A percentile compares a stretch with the other conserved stretches of the same genome.
Evolutionary conservation across 2,329 filamentous ascomycete genomes (phyloP).

Genomic region (Sclerotinia nivalis): DNA sequence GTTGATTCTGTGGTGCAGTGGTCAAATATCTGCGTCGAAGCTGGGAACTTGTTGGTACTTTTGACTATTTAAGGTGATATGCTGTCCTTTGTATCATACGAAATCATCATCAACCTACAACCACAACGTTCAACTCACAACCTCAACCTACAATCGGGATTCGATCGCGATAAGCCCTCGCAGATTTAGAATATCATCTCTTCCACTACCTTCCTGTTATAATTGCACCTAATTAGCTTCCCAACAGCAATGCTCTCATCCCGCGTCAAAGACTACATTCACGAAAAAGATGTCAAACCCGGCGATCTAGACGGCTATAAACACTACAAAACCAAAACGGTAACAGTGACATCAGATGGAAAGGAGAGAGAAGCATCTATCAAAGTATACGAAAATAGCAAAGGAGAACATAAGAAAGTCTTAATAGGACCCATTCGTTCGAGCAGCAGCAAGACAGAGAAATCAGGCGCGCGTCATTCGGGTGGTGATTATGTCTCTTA

Average conservation of each 20-base stretch:
- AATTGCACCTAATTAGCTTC: not conserved
- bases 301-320: not conserved
- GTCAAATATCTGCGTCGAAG: not conserved
- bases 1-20: not conserved
- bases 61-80: conserved; percentile 4
- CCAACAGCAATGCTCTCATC: not conserved
- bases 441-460: not conserved
- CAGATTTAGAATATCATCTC: too few species aligned
- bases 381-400: not conserved
- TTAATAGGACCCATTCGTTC: not conserved
- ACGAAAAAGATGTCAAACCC: not conserved
- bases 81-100: not conserved
- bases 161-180: not conserved
- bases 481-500: not conserved
- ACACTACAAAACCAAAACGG: not conserved
- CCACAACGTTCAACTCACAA: not conserved
- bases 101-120: not conserved
- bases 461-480: rapidly evolving
- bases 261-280: not conserved
- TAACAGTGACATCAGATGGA: not conserved
- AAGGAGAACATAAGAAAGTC: not conserved
- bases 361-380: not conserved
- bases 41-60: not conserved
- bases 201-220: not conserved
- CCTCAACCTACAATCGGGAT: not conserved